Evolutionary conservation across 108 stramenopile species (phyloP), one percentile per base, ranked within the genome.

Genomic region (Fragilaria radians): DNA sequence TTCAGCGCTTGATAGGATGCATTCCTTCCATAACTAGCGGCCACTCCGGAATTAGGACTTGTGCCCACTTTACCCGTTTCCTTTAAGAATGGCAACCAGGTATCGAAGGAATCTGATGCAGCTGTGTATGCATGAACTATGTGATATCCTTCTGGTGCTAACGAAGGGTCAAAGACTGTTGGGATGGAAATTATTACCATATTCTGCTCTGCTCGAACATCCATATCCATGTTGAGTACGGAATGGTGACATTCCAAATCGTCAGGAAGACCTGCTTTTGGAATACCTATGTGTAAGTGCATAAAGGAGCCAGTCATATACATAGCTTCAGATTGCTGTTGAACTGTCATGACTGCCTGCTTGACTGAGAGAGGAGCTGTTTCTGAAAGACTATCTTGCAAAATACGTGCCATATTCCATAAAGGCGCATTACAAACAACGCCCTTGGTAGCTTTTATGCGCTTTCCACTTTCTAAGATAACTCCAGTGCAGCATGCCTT

Each of bases 261-360:
- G 2, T 58, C 58, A 9, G 79, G 79, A 27, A 93, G 54, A 0
- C 86, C 88, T 32, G 76, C 76, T 9, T 78, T 72, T 1, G 87
- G 87, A 51, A 95, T 83, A 22, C 92, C 95, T 0, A 94, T 66
- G 68, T 93, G 90, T 34, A 92, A 59, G 72, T 95, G 94, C 88
- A 93, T 90, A 65, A 95, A 95, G 9, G 79, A 82, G 25, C 83
- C 73, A 7, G 85, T 83, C 81, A 83, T 82, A 55, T 66, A 51
- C 82, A 83, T 86, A 17, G 59, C 56, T 57, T 82, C 65, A 11
- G 83, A 81, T 57, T 81, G 76, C 52, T 73, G 17, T 49, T 72
- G 57, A 7, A 89, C 57, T 25, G 68, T 48, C 34, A 69, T 47
- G 23, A 81, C 79, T 22, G 77, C 78, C 21, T 65, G 29, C 0